A percentile compares a stretch with the other conserved stretches of the same genome.
phyloP scores from a whole-genome alignment of 1,284 basidiomycete genomes.

The Sanghuangporus weigelae region DNA sequence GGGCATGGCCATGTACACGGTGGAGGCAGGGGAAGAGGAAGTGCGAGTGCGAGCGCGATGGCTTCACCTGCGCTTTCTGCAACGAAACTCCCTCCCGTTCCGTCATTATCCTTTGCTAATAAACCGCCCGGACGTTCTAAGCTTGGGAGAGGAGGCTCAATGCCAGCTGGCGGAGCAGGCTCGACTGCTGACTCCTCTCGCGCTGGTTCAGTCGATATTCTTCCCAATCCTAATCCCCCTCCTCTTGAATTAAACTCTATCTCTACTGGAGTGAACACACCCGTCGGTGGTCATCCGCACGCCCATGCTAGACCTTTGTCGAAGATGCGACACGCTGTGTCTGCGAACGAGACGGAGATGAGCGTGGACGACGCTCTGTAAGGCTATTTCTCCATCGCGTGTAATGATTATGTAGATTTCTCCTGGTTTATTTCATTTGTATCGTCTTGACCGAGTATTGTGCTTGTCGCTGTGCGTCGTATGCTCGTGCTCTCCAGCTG shows the following conservation, averaged over 20 bases:
- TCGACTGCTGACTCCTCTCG: constrained; percentile 24
- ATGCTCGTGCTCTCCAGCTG: not conserved
- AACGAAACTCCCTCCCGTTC: not conserved
- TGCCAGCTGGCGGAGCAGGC: not conserved
- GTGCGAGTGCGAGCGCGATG: not conserved
- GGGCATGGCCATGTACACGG: constrained; percentile 19
- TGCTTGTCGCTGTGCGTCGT: not conserved
- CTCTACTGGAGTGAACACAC: not conserved
- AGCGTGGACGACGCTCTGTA: not conserved
- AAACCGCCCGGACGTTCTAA: not conserved
- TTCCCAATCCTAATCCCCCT: not conserved
- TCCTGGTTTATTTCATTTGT: not conserved
- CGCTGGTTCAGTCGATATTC: constrained; percentile 20
- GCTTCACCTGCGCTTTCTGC: constrained; percentile 4
- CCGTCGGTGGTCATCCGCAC: not conserved
- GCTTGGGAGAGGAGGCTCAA: constrained; percentile 13
- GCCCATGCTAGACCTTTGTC: not conserved
- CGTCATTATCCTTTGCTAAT: not conserved
- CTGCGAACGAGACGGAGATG: constrained; percentile 7
- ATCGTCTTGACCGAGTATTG: not conserved
- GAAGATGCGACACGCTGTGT: constrained; percentile 16
- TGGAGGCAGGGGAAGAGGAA: constrained; percentile 9
- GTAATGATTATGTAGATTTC: not conserved
- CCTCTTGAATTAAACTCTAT: not conserved
- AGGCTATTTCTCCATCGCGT: not conserved